A percentile compares a stretch with the other conserved stretches of the same genome.
These are phyloP conservation scores for Purpureocillium takamizusanense DNA, from an alignment of 2,329 filamentous ascomycete genomes.

Conservation along the genomic window DNA sequence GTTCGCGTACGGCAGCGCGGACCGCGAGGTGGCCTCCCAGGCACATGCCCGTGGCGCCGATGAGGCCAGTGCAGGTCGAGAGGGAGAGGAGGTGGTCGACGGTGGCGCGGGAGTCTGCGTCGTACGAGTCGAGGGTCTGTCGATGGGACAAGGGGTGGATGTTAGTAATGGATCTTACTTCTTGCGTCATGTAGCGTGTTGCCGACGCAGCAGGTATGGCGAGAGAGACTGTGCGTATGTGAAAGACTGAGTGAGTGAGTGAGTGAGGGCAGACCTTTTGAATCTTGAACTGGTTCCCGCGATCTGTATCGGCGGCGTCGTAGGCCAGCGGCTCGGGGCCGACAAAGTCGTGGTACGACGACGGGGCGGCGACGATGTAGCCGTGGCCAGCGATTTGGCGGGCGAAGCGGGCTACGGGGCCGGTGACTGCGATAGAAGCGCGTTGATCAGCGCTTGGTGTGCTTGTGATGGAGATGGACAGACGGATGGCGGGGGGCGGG, in stretches of 20 bases:
- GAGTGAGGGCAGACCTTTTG: conserved; percentile 48
- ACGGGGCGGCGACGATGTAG: conserved; percentile 86
- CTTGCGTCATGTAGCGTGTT: too few relatives aligned
- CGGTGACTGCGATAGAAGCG: conserved; percentile 55
- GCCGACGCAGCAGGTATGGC: too few relatives aligned
- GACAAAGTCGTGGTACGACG: conserved; percentile 88
- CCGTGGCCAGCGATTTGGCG: conserved; percentile 87
- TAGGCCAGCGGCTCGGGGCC: conserved; percentile 77
- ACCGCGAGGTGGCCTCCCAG: conserved; percentile 78
- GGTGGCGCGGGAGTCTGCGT: conserved; percentile 62
- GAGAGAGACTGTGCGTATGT: too few relatives aligned
- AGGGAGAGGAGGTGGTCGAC: conserved; percentile 64
- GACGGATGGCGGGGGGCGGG: not conserved
- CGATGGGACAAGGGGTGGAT: too few relatives aligned
- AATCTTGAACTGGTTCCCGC: conserved; percentile 80
- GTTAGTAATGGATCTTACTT: too few relatives aligned
- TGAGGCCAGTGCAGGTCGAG: conserved; percentile 69
- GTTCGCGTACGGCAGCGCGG: conserved; percentile 40
- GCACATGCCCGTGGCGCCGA: conserved; percentile 84
- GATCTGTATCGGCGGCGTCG: conserved; percentile 78
- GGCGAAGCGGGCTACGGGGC: conserved; percentile 80
- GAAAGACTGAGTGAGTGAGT: not conserved
- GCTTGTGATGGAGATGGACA: too few relatives aligned
- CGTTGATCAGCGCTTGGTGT: not conserved
- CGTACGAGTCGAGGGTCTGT: conserved; percentile 75